Percentiles rank a stretch among this genome's conserved stretches.
Evolutionary conservation across 2,329 filamentous ascomycete species (phyloP).

Genomic region (Pestalotiopsis sp.): DNA sequence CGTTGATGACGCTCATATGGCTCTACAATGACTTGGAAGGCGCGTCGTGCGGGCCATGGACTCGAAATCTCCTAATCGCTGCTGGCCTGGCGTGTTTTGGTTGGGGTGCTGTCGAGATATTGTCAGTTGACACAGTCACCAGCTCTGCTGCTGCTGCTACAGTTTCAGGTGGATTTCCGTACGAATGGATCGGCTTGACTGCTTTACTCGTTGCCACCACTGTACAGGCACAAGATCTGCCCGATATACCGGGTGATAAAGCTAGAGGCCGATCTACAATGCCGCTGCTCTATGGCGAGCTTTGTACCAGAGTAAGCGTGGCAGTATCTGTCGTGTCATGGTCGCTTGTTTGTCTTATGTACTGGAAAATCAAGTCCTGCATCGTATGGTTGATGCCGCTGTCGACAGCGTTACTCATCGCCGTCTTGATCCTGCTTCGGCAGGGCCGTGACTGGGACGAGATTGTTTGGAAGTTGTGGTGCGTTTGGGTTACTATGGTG

Average conservation of each 20-base stretch:
- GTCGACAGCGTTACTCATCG: not conserved
- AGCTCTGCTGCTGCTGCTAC: too few species aligned
- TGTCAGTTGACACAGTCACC: too few species aligned
- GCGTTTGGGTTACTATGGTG: not conserved
- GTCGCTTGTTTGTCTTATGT: not conserved
- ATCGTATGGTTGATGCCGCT: not conserved
- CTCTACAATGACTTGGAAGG: not conserved
- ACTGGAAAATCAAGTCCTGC: not conserved
- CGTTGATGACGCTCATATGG: not conserved
- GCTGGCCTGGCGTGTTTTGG: not conserved
- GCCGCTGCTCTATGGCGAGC: conserved; percentile 29
- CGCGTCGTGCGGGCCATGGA: not conserved
- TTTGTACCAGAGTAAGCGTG: not conserved
- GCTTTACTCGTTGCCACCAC: not conserved
- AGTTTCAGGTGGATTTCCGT: not conserved
- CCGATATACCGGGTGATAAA: conserved; percentile 25
- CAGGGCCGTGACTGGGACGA: not conserved
- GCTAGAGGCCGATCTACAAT: conserved; percentile 27
- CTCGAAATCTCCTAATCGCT: not conserved
- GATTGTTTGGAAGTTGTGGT: not conserved
- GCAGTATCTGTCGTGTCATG: not conserved
- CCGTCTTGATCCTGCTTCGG: not conserved
- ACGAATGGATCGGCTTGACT: not conserved
- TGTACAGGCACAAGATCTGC: conserved; percentile 29
- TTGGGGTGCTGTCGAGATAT: not conserved